phyloP scores from a whole-genome alignment of 2,329 filamentous ascomycete genomes.

The Lomentospora prolificans region DNA sequence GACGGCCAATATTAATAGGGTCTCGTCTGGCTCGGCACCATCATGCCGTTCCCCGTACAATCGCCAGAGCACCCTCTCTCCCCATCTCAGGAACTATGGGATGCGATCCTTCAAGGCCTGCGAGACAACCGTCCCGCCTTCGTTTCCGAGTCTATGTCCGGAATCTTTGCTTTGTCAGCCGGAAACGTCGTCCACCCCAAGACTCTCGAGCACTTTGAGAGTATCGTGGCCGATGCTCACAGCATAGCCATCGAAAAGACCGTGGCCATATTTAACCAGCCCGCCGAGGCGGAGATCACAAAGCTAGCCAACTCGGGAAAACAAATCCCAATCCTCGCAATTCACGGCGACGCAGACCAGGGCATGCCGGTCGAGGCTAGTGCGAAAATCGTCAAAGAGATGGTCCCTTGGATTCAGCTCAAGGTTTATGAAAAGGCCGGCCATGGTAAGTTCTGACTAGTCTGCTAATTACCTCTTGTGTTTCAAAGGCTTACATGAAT shows the following conservation, averaged over 20 bases:
- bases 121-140: not conserved
- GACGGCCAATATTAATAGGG: constrained; percentile 1
- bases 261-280: not conserved
- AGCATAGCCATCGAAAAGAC: not conserved
- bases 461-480: no score
- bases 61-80: not conserved
- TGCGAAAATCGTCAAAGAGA: constrained; percentile 2
- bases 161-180: not conserved
- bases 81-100: constrained; percentile 1
- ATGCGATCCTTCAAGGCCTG: not conserved
- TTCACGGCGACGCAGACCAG: constrained; percentile 4
- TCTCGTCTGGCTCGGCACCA: constrained; percentile 4
- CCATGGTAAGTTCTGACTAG: not conserved
- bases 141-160: not conserved
- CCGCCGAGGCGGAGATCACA: not conserved
- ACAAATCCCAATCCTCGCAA: not conserved
- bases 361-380: constrained; percentile 3
- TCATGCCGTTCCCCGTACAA: constrained; percentile 4
- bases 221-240: constrained; percentile 1
- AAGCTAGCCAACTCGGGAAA: not conserved
- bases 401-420: constrained; percentile 2
- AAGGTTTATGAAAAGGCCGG: constrained; percentile 2
- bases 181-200: constrained; percentile 6
- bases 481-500: no score
- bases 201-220: constrained; percentile 3